Evolutionary conservation across 164 flowering plant genomes (phyloP), one percentile per base, ranked within the genome.

Genomic region (Platanus orientalis): DNA sequence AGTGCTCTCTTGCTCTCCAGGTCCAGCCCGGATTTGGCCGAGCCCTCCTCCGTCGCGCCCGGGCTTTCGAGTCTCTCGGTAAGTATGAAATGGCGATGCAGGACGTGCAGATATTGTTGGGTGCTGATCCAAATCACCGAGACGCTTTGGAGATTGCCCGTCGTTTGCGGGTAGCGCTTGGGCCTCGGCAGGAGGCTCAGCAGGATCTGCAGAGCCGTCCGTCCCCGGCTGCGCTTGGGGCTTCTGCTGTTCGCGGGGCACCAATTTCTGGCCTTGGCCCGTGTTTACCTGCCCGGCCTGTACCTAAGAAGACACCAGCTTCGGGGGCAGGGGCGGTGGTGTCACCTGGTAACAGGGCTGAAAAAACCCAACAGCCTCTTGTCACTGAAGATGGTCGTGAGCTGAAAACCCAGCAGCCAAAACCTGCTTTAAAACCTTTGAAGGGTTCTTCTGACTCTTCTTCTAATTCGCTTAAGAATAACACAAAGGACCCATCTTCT

Each of bases 191-290:
- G 52, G 97, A 88, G 68, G 83, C 84, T 1, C 92, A 86, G 73
- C 95, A 81, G 76, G 98, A 94, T 62, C 81, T 85, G 42, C 97
- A 83, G 66, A 91, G 97, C 75, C 86, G 90, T 13, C 98, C 99
- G 0, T 95, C 99, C 9, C 96, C 99, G 0, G 99, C 99, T 63
- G 99, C 99, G 1, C 90, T 91, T 40, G 99, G 99, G 6, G 99
- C 97, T 40, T 89, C 97, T 47, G 97, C 96, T 0, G 94, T 89
- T 48, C 89, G 92, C 44, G 97, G 96, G 17, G 99, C 94, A 0
- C 97, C 97, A 17, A 70, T 91, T 77, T 80, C 75, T 26, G 97
- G 97, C 3, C 82, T 92, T 27, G 97, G 99, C 2, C 97, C 97
- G 6, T 81, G 88, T 71, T 79, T 94, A 62, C 97, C 97, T 2